These are phyloP conservation scores for Saccharomycopsis hybrid DNA, from an alignment of 1,139 yeast genomes.

Conservation along the genomic window DNA sequence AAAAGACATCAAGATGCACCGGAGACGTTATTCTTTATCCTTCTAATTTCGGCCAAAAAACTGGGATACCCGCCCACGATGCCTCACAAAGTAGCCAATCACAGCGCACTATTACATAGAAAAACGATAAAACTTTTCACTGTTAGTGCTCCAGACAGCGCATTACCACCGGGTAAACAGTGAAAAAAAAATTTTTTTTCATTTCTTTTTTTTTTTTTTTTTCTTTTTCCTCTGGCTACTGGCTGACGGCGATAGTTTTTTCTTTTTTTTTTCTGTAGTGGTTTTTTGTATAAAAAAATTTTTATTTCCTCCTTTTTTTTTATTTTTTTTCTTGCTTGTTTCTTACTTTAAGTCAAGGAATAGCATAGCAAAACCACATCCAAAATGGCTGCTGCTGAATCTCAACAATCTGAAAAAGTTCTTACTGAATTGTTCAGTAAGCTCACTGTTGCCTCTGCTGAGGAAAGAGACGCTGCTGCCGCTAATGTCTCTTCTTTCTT, in stretches of 20 bases:
- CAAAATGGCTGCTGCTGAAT: conserved; percentile 22
- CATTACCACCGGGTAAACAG: background rate
- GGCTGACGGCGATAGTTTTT: background rate
- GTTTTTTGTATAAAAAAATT: background rate
- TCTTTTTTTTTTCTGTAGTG: background rate
- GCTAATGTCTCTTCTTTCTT: conserved; percentile 86
- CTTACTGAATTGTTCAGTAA: conserved; percentile 90
- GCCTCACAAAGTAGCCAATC: no score
- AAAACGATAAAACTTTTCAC: no score
- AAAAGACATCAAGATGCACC: no score
- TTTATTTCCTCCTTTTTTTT: conserved; percentile 1
- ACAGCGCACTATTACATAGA: no score
- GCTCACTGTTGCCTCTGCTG: conserved; percentile 81
- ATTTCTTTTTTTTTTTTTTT: background rate
- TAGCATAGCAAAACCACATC: background rate
- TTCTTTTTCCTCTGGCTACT: background rate
- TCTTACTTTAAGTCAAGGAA: background rate
- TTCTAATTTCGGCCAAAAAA: no score
- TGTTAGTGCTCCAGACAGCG: background rate
- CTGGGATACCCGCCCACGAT: no score
- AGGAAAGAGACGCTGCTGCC: conserved; percentile 82
- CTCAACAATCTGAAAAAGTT: conserved; percentile 53
- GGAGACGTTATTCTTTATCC: no score
- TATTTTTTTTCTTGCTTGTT: conserved; percentile 4
- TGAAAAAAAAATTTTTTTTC: background rate